A percentile compares a stretch with the other conserved stretches of the same genome.
phyloP scores from a whole-genome alignment of 2,329 filamentous ascomycete species.

The Didymella segeticola region DNA sequence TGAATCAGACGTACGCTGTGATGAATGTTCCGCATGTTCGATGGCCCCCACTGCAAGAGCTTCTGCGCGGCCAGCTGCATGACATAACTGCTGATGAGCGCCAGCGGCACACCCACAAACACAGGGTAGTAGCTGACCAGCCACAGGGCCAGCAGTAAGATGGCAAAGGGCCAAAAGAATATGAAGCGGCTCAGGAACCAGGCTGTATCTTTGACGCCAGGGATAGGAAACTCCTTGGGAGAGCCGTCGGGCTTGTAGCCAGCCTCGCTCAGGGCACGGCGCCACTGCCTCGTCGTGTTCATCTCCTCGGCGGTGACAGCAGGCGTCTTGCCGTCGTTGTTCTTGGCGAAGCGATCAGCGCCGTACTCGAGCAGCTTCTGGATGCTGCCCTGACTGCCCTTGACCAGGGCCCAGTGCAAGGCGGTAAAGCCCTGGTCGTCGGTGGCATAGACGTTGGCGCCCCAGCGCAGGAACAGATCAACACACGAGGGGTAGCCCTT shows the following conservation, averaged over 20 bases:
- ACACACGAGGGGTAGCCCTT: slow-evolving; percentile 94
- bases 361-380: slow-evolving; percentile 96
- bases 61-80: slow-evolving; percentile 81
- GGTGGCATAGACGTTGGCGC: slow-evolving; percentile 86
- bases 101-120: slow-evolving; percentile 76
- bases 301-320: slow-evolving; percentile 86
- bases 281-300: slow-evolving; percentile 83
- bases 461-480: slow-evolving; percentile 91
- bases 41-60: slow-evolving; percentile 79
- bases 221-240: slow-evolving; percentile 74
- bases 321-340: slow-evolving; percentile 88
- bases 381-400: slow-evolving; percentile 86
- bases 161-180: slow-evolving; percentile 85
- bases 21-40: slow-evolving; percentile 88
- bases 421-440: slow-evolving; percentile 95
- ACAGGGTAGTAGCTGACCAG: slow-evolving; percentile 77
- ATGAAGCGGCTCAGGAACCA: slow-evolving; percentile 83
- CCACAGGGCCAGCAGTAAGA: slow-evolving; percentile 74
- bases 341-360: slow-evolving; percentile 89
- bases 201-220: slow-evolving; percentile 77
- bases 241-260: slow-evolving; percentile 84
- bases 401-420: slow-evolving; percentile 94
- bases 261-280: slow-evolving; percentile 79
- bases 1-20: slow-evolving; percentile 70
- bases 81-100: slow-evolving; percentile 69